Conservation (phyloP, 345 rosid genomes). For the Salix brachista region DNA sequence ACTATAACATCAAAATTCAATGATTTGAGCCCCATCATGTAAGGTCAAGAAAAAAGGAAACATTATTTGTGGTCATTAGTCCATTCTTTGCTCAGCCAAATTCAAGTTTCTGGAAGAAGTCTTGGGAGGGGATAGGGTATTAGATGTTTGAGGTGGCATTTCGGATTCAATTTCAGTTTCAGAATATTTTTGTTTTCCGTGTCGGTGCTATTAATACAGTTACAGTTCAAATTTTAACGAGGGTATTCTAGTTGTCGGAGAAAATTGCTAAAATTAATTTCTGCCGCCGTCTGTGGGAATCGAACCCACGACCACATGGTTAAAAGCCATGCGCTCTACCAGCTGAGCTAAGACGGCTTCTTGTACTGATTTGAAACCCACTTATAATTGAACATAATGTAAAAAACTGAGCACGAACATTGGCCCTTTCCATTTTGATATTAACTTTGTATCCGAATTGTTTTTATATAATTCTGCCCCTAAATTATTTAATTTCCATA, state of each 20-base stretch:
- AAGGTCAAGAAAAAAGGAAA: background rate
- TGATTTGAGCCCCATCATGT: background rate
- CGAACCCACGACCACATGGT: slow-evolving; percentile 73
- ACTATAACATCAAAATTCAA: background rate
- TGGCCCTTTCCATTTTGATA: too few relatives aligned
- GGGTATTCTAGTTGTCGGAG: slow-evolving; percentile 2
- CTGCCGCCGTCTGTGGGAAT: slow-evolving; percentile 54
- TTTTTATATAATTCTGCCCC: too few relatives aligned
- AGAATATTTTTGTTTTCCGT: background rate
- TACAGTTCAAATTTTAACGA: background rate
- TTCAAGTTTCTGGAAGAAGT: background rate
- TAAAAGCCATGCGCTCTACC: slow-evolving; percentile 76
- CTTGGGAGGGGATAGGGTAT: background rate
- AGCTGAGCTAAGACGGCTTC: slow-evolving; percentile 58
- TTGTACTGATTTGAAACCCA: too few relatives aligned
- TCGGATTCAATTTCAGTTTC: background rate
- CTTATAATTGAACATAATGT: accelerated
- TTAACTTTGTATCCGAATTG: too few relatives aligned
- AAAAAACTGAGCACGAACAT: too few relatives aligned
- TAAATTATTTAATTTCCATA: too few relatives aligned
- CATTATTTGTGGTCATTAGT: background rate
- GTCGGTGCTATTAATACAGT: too few relatives aligned
- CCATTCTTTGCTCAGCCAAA: background rate
- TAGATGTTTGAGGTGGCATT: slow-evolving; percentile 15
- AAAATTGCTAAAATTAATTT: background rate